phyloP scores from a whole-genome alignment of 495 filamentous ascomycete species.

The Tuber magnatum region DNA sequence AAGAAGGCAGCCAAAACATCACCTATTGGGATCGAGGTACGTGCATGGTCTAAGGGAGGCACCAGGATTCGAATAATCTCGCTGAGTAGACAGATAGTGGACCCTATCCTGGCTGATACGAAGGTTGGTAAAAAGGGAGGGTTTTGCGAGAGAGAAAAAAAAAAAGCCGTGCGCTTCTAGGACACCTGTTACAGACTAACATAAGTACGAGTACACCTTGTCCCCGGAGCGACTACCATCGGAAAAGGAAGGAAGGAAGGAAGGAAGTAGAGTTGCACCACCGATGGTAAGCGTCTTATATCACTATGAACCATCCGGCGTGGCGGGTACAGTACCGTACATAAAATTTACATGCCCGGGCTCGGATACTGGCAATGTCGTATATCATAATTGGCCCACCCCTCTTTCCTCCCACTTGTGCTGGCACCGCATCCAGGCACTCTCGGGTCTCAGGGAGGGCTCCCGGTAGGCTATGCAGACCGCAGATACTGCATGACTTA shows the following conservation, averaged over 20 bases:
- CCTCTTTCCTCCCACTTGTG: neutral
- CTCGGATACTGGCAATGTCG: neutral
- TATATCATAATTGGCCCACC: constrained; percentile 1
- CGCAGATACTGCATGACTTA: neutral
- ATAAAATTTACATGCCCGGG: neutral
- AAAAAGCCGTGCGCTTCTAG: neutral
- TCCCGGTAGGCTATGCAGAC: neutral
- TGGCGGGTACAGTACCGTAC: neutral
- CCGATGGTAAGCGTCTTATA: neutral
- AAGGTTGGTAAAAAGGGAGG: neutral
- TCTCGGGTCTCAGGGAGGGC: neutral
- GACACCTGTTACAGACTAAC: neutral
- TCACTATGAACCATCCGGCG: neutral
- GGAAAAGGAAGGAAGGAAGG: neutral
- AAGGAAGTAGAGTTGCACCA: neutral
- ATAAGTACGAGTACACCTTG: neutral
- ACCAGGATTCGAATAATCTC: neutral
- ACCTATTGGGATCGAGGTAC: neutral
- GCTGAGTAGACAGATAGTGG: neutral
- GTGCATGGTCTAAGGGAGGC: neutral
- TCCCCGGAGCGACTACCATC: neutral
- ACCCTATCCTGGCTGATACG: neutral
- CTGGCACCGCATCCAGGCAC: neutral
- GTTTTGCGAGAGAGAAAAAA: neutral
- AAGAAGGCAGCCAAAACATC: constrained; percentile 4